phyloP scores from a whole-genome alignment of 1,139 yeast genomes.

The Blastobotrys capitulatus region DNA sequence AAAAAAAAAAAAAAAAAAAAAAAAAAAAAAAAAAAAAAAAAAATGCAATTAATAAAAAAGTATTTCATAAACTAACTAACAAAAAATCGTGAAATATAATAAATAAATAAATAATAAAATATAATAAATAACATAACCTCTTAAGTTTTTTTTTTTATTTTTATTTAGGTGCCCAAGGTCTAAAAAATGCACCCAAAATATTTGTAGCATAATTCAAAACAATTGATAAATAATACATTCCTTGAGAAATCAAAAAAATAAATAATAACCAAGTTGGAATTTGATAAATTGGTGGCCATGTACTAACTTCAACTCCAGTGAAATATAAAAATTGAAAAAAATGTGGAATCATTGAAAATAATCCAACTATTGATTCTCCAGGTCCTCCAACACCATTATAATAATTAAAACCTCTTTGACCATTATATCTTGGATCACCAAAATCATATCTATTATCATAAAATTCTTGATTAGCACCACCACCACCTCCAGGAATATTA shows the following conservation, averaged over 20 bases:
- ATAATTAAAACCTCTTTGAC: neutral
- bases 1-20: no score
- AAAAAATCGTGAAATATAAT: no score
- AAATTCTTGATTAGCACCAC: neutral
- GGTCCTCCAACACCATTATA: neutral
- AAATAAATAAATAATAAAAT: neutral
- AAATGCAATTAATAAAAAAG: no score
- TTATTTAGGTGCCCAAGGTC: neutral
- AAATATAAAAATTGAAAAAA: neutral
- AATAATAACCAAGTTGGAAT: neutral
- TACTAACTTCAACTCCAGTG: neutral
- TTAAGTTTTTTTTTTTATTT: neutral
- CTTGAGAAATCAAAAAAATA: neutral
- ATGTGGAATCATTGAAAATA: neutral
- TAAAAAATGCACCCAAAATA: neutral
- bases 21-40: no score
- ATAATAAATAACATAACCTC: neutral
- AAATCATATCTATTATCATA: neutral
- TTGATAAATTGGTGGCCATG: constrained; percentile 2
- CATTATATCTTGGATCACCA: neutral
- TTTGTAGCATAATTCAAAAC: neutral
- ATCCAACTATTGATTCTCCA: neutral
- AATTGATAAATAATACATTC: neutral
- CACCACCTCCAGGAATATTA: neutral
- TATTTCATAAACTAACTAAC: no score